These are phyloP conservation scores for Hyaloperonospora brassicae DNA, from an alignment of 352 stramenopile species.

Conservation along the genomic window DNA sequence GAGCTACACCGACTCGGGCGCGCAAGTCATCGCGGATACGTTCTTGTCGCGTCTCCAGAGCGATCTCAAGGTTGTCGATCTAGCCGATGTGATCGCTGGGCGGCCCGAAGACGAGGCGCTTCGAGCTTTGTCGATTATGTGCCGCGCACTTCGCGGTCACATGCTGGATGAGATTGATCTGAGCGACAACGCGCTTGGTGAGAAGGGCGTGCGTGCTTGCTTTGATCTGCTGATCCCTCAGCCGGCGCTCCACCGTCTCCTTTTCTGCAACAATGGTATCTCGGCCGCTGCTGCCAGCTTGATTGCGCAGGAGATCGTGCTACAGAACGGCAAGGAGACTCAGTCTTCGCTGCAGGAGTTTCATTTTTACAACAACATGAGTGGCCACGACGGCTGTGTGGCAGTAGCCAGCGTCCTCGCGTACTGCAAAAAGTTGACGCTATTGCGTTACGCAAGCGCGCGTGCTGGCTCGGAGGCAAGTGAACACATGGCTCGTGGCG, in stretches of 20 bases:
- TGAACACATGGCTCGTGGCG: constrained; percentile 82
- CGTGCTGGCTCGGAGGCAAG: constrained; percentile 63
- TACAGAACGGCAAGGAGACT: constrained; percentile 56
- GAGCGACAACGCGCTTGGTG: constrained; percentile 94
- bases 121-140: no score
- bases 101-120: neutral
- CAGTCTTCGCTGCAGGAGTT: constrained; percentile 86
- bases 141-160: no score
- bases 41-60: no score
- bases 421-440: constrained; percentile 71
- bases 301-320: constrained; percentile 82
- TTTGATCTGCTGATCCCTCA: constrained; percentile 77
- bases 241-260: constrained; percentile 75
- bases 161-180: constrained; percentile 50
- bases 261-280: constrained; percentile 94
- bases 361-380: constrained; percentile 98
- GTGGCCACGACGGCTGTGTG: constrained; percentile 85
- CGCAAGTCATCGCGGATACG: no score
- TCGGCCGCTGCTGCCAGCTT: constrained; percentile 81
- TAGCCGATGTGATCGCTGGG: neutral
- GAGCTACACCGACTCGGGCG: no score
- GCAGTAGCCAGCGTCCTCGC: constrained; percentile 83
- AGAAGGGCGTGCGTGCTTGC: constrained; percentile 90
- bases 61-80: no score
- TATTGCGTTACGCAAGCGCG: constrained; percentile 91